Percentiles rank a stretch among this genome's conserved stretches.
Conservation (phyloP, 2,329 filamentous ascomycete genomes). For the Bimuria novae-zelandiae region DNA sequence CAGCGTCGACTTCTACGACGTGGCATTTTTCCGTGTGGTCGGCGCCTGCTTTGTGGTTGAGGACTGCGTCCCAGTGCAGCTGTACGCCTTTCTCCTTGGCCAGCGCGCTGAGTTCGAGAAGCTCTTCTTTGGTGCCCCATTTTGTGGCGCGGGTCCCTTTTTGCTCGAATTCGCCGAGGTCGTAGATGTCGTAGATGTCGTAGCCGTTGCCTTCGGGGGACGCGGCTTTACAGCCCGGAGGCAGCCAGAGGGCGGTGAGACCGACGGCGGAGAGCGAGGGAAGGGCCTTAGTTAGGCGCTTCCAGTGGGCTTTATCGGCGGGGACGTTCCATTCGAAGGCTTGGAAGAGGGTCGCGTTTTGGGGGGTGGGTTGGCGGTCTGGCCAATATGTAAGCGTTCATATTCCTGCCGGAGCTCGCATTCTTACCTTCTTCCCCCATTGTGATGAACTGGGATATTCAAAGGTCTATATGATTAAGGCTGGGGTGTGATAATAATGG, state of each 20-base stretch:
- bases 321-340: slow-evolving; percentile 75
- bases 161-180: slow-evolving; percentile 73
- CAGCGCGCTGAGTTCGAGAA: slow-evolving; percentile 57
- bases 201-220: slow-evolving; percentile 65
- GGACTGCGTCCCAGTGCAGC: slow-evolving; percentile 70
- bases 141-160: slow-evolving; percentile 67
- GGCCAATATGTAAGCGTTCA: slow-evolving; percentile 11
- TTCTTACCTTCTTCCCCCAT: slow-evolving; percentile 36
- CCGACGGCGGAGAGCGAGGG: slow-evolving; percentile 63
- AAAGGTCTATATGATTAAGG: too few species aligned
- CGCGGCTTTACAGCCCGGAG: slow-evolving; percentile 71
- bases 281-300: slow-evolving; percentile 58
- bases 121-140: slow-evolving; percentile 69
- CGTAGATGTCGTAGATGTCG: slow-evolving; percentile 68
- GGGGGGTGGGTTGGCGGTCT: slow-evolving; percentile 39
- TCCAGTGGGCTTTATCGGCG: slow-evolving; percentile 63
- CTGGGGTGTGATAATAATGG: too few species aligned
- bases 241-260: slow-evolving; percentile 63
- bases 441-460: background rate
- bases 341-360: slow-evolving; percentile 62
- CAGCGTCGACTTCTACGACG: slow-evolving; percentile 66
- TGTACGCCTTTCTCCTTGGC: slow-evolving; percentile 61
- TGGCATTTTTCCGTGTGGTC: slow-evolving; percentile 66
- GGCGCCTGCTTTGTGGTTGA: slow-evolving; percentile 74
- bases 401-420: background rate